Base-by-base conservation (phyloP, 2,329 filamentous ascomycete genomes). In the Fusarium sambucinum region DNA sequence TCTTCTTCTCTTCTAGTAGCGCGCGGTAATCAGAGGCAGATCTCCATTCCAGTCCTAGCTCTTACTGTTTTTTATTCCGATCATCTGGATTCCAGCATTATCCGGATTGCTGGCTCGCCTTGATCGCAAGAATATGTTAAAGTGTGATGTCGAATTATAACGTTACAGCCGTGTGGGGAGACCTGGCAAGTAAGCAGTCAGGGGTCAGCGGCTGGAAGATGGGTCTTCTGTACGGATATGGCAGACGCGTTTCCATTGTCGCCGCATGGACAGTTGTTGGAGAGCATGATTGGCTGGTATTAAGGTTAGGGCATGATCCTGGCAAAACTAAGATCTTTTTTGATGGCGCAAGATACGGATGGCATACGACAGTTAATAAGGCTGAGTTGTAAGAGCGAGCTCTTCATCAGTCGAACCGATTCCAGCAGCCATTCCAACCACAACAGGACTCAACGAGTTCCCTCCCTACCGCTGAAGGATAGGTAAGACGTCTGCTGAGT, bases 171-270 rank as follows among this genome's bases (percentile, higher is more conserved):
- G 66, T 74, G 72, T 74, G 72, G 72, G 60, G 63, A 59, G 54
- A 71, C 69, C 32, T 72, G 66, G 70, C 70, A 73, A 70, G 59
- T 62, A 73, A 63, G 69, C 50, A 58, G 56, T 51, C 66, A 71
- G 68, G 72, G 71, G 69, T 51, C 52, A 61, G 66, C 57, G 66
- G 70, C 65, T 72, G 66, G 64, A 67, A 64, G 56, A 67, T 72
- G 72, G 72, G 69, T 63, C 72, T 68, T 71, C 71, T 70, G 69
- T n/a, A n/a, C n/a, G n/a, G n/a, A n/a, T 68, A 25, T 27, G 54
- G 66, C 70, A 73, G 68, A 73, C 67, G 56, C 70, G 71, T 74
- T 74, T 74, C 69, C 59, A 64, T 73, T 74, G 71, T 73, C 73
- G 73, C 73, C 73, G 73, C 72, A 74, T 74, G 57, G 70, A 63